Conservation (phyloP, 371 early-diverging fungal species). For the Thermomucor indicae-seudaticae region DNA sequence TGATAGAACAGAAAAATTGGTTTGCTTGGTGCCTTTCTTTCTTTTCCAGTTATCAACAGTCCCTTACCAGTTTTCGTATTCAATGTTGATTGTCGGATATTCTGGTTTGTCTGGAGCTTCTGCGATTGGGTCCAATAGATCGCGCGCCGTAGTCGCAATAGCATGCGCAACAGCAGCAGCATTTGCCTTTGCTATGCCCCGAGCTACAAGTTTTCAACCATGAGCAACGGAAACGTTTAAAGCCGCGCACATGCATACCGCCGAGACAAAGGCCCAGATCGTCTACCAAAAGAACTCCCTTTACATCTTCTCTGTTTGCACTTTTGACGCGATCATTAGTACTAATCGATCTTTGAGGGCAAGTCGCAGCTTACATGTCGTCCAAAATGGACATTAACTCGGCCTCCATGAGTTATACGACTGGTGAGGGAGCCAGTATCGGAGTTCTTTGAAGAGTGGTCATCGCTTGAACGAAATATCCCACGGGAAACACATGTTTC, state of each 20-base stretch:
- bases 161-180: constrained; percentile 36
- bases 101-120: constrained; percentile 29
- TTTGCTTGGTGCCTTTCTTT: background rate
- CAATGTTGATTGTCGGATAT: constrained; percentile 39
- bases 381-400: constrained; percentile 28
- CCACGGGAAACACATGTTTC: too few species aligned
- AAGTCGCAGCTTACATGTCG: constrained; percentile 14
- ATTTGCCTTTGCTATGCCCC: constrained; percentile 38
- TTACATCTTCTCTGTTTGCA: constrained; percentile 36
- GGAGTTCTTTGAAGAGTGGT: too few species aligned
- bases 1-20: constrained; percentile 13
- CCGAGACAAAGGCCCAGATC: constrained; percentile 43
- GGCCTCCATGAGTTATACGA: too few species aligned
- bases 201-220: constrained; percentile 11
- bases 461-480: too few species aligned
- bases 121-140: constrained; percentile 10
- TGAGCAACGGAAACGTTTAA: background rate
- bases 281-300: constrained; percentile 46
- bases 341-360: background rate
- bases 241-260: constrained; percentile 12
- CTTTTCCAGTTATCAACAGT: background rate
- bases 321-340: constrained; percentile 11
- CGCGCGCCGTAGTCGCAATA: constrained; percentile 31
- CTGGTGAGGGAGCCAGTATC: too few species aligned
- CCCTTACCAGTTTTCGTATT: constrained; percentile 38